phyloP scores from a whole-genome alignment of 306 rosid species.

The Begonia masoniana region DNA sequence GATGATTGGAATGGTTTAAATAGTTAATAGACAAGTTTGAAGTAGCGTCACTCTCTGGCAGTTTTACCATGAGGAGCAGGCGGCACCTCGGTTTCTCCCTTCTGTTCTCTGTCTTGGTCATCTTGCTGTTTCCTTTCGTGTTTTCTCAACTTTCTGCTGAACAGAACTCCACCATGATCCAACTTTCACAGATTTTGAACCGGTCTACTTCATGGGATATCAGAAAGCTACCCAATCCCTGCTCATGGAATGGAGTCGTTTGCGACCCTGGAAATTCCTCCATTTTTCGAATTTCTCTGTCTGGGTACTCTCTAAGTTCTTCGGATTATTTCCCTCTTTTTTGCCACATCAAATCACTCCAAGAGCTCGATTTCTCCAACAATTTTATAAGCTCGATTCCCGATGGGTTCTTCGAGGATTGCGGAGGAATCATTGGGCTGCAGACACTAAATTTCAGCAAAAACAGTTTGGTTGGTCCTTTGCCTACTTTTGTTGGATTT shows the following conservation, averaged over 20 bases:
- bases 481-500: slow-evolving; percentile 56
- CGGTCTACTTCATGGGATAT: slow-evolving; percentile 15
- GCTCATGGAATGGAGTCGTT: slow-evolving; percentile 49
- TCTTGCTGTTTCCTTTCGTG: slow-evolving; percentile 23
- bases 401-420: slow-evolving; percentile 24
- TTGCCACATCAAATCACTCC: slow-evolving; percentile 49
- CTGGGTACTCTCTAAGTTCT: slow-evolving; percentile 25
- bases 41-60: too few relatives aligned
- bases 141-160: slow-evolving; percentile 30
- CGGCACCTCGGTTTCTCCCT: background rate
- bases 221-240: slow-evolving; percentile 26
- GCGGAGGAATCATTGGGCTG: slow-evolving; percentile 37
- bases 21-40: too few relatives aligned
- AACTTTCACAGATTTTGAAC: slow-evolving; percentile 14
- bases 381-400: slow-evolving; percentile 32
- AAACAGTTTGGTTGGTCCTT: slow-evolving; percentile 22
- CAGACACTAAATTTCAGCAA: slow-evolving; percentile 38
- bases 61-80: too few relatives aligned
- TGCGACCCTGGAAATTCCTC: slow-evolving; percentile 27
- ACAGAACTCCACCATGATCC: slow-evolving; percentile 34
- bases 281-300: slow-evolving; percentile 19
- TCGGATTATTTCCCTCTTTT: slow-evolving; percentile 26
- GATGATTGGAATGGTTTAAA: too few relatives aligned
- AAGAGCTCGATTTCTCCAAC: slow-evolving; percentile 42
- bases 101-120: slow-evolving; percentile 14